Conservation (phyloP, 2,329 filamentous ascomycete genomes). For the Stachybotrys chlorohalonatus region DNA sequence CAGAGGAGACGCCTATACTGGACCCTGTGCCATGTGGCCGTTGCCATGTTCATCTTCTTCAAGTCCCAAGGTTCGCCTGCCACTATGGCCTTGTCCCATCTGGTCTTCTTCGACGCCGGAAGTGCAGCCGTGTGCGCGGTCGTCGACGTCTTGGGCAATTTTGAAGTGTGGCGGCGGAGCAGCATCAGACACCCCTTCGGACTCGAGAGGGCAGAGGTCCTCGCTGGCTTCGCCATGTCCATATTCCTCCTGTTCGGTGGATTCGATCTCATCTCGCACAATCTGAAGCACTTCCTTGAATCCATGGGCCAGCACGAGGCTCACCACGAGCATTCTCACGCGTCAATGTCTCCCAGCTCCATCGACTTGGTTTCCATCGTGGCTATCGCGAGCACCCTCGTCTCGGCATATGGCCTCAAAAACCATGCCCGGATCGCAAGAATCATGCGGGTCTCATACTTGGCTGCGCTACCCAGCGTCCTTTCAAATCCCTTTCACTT, state of each 20-base stretch:
- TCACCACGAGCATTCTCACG: conserved; percentile 55
- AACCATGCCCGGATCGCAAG: conserved; percentile 91
- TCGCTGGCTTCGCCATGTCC: conserved; percentile 92
- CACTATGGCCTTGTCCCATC: conserved; percentile 83
- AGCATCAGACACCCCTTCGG: conserved; percentile 91
- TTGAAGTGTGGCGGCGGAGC: conserved; percentile 93
- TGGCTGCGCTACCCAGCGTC: conserved; percentile 74
- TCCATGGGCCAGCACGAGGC: conserved; percentile 48
- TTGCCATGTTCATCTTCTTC: conserved; percentile 80
- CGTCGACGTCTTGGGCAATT: conserved; percentile 90
- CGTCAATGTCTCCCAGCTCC: conserved; percentile 60
- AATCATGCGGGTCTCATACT: conserved; percentile 77
- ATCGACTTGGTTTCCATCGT: conserved; percentile 75
- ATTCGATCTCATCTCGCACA: conserved; percentile 89
- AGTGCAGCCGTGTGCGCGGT: conserved; percentile 85
- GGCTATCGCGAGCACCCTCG: conserved; percentile 71
- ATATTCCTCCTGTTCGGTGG: conserved; percentile 97
- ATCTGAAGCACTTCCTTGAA: conserved; percentile 87
- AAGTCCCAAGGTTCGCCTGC: conserved; percentile 78
- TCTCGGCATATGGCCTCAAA: conserved; percentile 78
- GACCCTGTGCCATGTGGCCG: conserved; percentile 79
- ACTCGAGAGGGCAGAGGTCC: conserved; percentile 83
- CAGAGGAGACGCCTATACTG: conserved; percentile 78
- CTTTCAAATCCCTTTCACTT: conserved; percentile 93
- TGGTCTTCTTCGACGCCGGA: conserved; percentile 92